Base-by-base conservation (phyloP, 805 yeast species). In the Millerozyma acaciae region DNA sequence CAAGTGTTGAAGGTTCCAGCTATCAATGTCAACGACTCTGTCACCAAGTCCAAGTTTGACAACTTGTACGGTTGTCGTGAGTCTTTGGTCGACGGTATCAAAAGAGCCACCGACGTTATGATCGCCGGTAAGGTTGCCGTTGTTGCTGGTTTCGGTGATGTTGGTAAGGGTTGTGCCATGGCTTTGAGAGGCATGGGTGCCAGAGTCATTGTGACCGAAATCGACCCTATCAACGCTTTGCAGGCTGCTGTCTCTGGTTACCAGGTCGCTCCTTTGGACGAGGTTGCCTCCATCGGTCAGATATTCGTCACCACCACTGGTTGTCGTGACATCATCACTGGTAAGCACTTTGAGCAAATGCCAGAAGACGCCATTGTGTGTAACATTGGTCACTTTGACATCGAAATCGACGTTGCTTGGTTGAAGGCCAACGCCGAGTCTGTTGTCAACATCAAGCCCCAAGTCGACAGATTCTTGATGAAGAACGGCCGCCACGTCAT, bases 31-130 rank as follows among this genome's bases (percentile, higher is more conserved):
- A 90, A 90, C 76, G 98, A 90, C 73, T 82, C 96, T 30, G 97
- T 93, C 60, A 90, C 98, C 75, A 90, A 90, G 76, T 90, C 97
- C 65, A 90, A 90, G 79, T 90, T 90, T 67, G 98, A 90, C 75
- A 90, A 90, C 93, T 78, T 93, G 67, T 90, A 90, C 82, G 98
- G 98, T 55, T 93, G 97, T 79, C 85, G 97, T 73, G 98, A 90
- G 78, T 90, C 98, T 46, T 80, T 90, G 56, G 76, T 90, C 51
- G 98, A 90, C 71, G 98, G 98, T 76, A 90, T 90, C 69, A 90
- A 90, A 83, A 87, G 97, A 76, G 98, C 97, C 67, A 90, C 98
- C 60, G 98, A 90, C 62, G 97, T 90, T 55, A 93, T 90, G 97
- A 83, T 90, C 61, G 97, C 97, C 51, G 98, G 98, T 75, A 90